Evolutionary conservation across 331 rosid genomes (phyloP).

Genomic region (Malus hybrid): DNA sequence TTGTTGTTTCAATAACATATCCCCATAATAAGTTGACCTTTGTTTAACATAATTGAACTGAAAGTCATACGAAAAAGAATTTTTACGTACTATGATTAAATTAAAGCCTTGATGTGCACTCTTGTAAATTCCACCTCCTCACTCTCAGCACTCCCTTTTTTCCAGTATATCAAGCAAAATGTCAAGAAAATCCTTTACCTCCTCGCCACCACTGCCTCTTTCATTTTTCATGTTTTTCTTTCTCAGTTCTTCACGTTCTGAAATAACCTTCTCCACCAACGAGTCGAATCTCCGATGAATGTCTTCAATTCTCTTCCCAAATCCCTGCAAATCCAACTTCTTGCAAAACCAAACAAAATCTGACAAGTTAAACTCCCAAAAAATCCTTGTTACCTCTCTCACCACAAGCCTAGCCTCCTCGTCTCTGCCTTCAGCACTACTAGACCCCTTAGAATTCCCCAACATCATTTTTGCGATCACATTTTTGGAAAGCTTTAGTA

Average conservation of each 20-base stretch:
- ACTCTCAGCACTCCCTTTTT: not conserved
- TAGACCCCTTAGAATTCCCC: not conserved
- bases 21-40: too few species aligned
- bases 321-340: slow-evolving; percentile 36
- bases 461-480: slow-evolving; percentile 40
- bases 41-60: too few species aligned
- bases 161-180: slow-evolving; percentile 30
- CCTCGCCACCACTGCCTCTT: not conserved
- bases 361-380: slow-evolving; percentile 29
- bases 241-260: slow-evolving; percentile 21
- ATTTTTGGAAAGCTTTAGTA: slow-evolving; percentile 33
- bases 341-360: slow-evolving; percentile 42
- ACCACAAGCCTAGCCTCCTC: slow-evolving; percentile 36
- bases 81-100: slow-evolving; percentile 24
- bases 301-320: slow-evolving; percentile 32
- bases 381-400: slow-evolving; percentile 32
- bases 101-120: slow-evolving; percentile 28
- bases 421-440: not conserved
- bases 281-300: slow-evolving; percentile 24
- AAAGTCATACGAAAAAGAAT: not conserved
- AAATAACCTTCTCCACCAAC: slow-evolving; percentile 34
- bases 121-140: slow-evolving; percentile 15
- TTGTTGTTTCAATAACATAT: too few species aligned
- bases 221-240: not conserved
- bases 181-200: slow-evolving; percentile 28